Evolutionary conservation across 2,329 filamentous ascomycete species (phyloP), one percentile per base, ranked within the genome.

Genomic region (Microcyclospora tardicrescens): DNA sequence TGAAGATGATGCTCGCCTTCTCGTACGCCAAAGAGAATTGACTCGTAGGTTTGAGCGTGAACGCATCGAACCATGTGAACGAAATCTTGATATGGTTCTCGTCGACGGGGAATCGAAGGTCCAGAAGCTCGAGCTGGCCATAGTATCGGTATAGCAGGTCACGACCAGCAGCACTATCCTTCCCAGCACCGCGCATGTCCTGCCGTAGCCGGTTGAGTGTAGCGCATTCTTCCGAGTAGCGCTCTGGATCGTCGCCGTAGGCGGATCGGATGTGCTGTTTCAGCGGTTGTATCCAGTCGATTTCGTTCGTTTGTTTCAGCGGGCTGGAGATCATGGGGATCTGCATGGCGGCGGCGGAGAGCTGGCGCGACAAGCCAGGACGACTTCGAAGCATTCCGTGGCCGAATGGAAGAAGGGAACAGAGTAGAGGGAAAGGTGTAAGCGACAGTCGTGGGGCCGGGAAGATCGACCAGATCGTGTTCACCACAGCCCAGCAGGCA

Each of bases 1-100:
- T 98, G 72, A 98, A 98, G 55, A 98, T 95, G 57, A 98, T 93
- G 53, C 89, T 96, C 11, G 91, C 91, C 60, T 98, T 98, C 62
- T 98, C 91, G 60, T 93, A 98, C 35, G 91, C 91, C 35, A 98
- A 72, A 6, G 87, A 95, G 66, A 93, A 95, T 61, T 98, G 91
- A 3, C 87, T 79, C 4, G 91, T 98, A n/a, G 86, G 75, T 57
- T 96, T 95, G 61, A 94, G 87, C 33, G 91, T 98, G 60, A 98
- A 98, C n/a, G 93, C 91, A 62, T 98, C 91, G 65, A 93, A 96
- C 91, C 91, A 98, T 48, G 89, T 96, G 60, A 98, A 98, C 6
- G 84, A 84, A 55, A 98, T 94, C 67, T 96, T 96, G 67, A 98
- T 96, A 58, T 98, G 89, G 57, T 94, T 91, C 67, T 98, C 91